Conservation (phyloP, 202 grass and related monocot species). For the Musa balbisiana region DNA sequence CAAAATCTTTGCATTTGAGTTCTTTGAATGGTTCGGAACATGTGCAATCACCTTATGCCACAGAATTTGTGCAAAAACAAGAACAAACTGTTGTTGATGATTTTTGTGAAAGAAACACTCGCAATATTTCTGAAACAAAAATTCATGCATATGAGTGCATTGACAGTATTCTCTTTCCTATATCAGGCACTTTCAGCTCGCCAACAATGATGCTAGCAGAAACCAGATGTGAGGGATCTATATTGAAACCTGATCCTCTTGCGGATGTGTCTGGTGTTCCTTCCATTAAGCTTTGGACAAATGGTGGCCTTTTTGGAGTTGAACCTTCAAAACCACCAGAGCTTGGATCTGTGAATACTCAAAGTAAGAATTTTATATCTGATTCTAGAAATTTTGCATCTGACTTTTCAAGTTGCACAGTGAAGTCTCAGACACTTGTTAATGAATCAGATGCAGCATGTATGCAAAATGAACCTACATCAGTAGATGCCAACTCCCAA, state of each 20-base stretch:
- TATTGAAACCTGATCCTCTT: constrained; percentile 21
- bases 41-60: constrained; percentile 19
- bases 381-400: constrained; percentile 24
- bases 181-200: constrained; percentile 26
- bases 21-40: constrained; percentile 33
- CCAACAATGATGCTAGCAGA: constrained; percentile 18
- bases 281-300: constrained; percentile 91
- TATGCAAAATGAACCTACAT: constrained; percentile 35
- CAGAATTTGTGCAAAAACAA: constrained; percentile 21
- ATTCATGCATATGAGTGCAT: constrained; percentile 3
- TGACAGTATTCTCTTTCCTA: constrained; percentile 25
- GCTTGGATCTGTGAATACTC: constrained; percentile 43
- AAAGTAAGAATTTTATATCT: constrained; percentile 35
- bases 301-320: constrained; percentile 93
- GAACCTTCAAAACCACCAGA: constrained; percentile 93
- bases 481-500: constrained; percentile 28
- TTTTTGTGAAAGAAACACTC: constrained; percentile 33
- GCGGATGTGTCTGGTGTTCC: constrained; percentile 32
- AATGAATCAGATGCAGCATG: constrained; percentile 25
- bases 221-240: constrained; percentile 20
- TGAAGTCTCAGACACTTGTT: constrained; percentile 14
- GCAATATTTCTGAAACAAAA: constrained; percentile 26
- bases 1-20: constrained; percentile 32
- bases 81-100: constrained; percentile 20
- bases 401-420: constrained; percentile 18